Evolutionary conservation across 345 rosid genomes (phyloP).

Genomic region (Eucalyptus pauciflora): DNA sequence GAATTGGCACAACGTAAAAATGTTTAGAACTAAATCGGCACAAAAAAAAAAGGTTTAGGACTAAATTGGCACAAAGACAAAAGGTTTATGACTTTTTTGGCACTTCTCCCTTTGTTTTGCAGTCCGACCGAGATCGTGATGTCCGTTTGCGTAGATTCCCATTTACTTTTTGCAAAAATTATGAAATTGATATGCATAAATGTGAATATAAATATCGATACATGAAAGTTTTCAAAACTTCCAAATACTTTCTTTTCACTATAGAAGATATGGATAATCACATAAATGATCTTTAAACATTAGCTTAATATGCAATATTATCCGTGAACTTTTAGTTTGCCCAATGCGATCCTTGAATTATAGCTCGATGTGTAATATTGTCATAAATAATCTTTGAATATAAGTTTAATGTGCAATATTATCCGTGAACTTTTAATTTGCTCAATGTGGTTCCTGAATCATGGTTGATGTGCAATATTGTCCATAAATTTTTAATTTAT

Average conservation of each 20-base stretch:
- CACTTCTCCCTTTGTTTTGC: neutral
- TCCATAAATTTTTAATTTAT: too few relatives aligned
- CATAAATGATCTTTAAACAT: neutral
- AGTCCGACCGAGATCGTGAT: neutral
- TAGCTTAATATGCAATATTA: neutral
- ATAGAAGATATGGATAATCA: neutral
- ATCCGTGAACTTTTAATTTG: too few relatives aligned
- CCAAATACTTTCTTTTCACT: fast-evolving
- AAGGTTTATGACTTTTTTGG: too few relatives aligned
- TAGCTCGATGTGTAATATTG: fast-evolving
- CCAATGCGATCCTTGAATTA: fast-evolving
- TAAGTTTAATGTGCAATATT: neutral
- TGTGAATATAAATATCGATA: neutral
- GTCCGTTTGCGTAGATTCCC: neutral
- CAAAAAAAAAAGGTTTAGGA: too few relatives aligned
- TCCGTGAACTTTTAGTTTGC: too few relatives aligned
- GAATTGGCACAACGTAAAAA: too few relatives aligned
- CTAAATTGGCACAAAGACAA: too few relatives aligned
- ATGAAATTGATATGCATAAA: neutral
- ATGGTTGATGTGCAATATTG: fast-evolving
- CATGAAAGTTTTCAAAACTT: neutral
- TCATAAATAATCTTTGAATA: neutral
- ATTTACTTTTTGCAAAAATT: neutral
- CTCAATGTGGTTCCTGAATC: too few relatives aligned
- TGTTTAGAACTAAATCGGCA: too few relatives aligned